Percentiles rank a stretch among this genome's conserved stretches.
phyloP scores from a whole-genome alignment of 2,329 filamentous ascomycete species.

The Rachicladosporium sp. region DNA sequence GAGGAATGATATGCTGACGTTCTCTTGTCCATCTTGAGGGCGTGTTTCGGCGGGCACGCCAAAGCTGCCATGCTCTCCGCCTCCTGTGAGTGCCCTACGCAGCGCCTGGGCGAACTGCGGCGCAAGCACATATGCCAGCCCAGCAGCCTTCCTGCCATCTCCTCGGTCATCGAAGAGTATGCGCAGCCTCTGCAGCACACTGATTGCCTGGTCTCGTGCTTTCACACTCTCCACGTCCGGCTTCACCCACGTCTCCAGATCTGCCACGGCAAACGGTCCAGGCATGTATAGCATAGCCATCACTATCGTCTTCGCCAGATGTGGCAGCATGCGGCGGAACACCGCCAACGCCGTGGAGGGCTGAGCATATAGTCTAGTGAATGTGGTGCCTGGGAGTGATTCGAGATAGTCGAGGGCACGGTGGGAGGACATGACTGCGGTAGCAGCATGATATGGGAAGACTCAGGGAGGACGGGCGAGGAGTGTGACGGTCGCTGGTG shows the following conservation, averaged over 20 bases:
- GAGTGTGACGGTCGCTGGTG: no score
- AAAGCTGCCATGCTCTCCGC: conserved; percentile 77
- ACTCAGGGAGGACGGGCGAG: no score
- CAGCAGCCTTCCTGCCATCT: conserved; percentile 32
- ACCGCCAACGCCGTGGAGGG: conserved; percentile 91
- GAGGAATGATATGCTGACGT: conserved; percentile 59
- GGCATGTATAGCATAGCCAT: conserved; percentile 92
- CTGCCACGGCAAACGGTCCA: conserved; percentile 60
- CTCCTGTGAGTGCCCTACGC: conserved; percentile 67
- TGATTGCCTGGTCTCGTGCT: conserved; percentile 72
- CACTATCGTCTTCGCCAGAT: conserved; percentile 86
- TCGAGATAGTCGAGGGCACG: conserved; percentile 82
- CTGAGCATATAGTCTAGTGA: conserved; percentile 86
- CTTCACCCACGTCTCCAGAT: conserved; percentile 78
- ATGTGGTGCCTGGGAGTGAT: conserved; percentile 76
- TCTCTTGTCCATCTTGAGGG: conserved; percentile 30
- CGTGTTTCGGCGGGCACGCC: conserved; percentile 56
- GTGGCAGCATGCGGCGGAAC: conserved; percentile 91
- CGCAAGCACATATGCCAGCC: conserved; percentile 56
- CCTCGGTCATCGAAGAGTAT: conserved; percentile 58
- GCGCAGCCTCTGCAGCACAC: conserved; percentile 69
- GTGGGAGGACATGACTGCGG: conserved; percentile 19
- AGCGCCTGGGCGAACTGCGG: conserved; percentile 74
- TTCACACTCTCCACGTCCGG: conserved; percentile 33
- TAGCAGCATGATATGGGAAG: no score